phyloP scores from a whole-genome alignment of 1,284 basidiomycete species.

The Cryptococcus depauperatus region DNA sequence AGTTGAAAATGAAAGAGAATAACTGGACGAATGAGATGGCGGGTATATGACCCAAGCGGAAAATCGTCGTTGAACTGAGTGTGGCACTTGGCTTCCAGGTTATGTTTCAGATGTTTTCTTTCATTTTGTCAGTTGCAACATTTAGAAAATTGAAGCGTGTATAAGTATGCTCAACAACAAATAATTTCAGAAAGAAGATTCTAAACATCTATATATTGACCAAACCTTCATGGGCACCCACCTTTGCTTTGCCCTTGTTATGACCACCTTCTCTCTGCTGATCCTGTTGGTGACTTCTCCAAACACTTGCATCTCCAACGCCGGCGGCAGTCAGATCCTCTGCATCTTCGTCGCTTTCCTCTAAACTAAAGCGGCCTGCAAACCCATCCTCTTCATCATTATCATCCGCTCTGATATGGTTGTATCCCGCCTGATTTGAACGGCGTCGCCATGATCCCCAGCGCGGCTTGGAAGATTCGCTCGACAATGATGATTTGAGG shows the following conservation, averaged over 20 bases:
- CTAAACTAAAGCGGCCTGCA: slow-evolving; percentile 41
- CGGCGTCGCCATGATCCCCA: slow-evolving; percentile 33
- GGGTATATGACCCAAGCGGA: not conserved
- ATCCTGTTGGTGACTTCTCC: slow-evolving; percentile 19
- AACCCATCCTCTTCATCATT: slow-evolving; percentile 51
- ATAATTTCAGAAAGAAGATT: not conserved
- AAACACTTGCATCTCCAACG: slow-evolving; percentile 28
- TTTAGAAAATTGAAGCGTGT: no score
- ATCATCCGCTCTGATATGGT: slow-evolving; percentile 34
- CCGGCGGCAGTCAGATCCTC: slow-evolving; percentile 20
- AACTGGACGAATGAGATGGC: slow-evolving; percentile 3
- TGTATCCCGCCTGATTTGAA: slow-evolving; percentile 28
- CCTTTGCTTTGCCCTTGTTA: slow-evolving; percentile 10
- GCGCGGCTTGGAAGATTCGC: not conserved
- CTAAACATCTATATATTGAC: slow-evolving; percentile 24
- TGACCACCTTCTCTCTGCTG: slow-evolving; percentile 3
- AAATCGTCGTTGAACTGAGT: not conserved
- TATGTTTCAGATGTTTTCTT: not conserved
- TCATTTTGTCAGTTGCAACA: not conserved
- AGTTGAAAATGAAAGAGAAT: no score
- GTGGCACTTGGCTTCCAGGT: slow-evolving; percentile 11
- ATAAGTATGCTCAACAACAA: not conserved
- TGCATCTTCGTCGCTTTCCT: slow-evolving; percentile 40
- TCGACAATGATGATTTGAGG: slow-evolving; percentile 5
- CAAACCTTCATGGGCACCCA: slow-evolving; percentile 32